Conservation (phyloP, 1,139 yeast genomes). For the Yamadazyma buinensis region DNA sequence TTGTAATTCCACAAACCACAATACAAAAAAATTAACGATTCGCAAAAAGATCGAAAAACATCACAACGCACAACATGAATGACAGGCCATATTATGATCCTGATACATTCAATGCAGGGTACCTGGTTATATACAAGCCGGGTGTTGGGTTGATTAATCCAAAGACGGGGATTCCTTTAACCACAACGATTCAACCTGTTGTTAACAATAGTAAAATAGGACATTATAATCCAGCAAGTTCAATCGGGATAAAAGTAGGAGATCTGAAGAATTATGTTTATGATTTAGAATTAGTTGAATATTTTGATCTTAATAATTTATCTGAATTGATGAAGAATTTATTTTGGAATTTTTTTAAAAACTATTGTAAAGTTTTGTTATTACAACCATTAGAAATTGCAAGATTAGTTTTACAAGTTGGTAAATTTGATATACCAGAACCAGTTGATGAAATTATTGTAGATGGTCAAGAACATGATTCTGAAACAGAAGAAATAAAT, state of each 20-base stretch:
- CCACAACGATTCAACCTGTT: conserved; percentile 14
- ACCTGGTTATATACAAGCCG: conserved; percentile 56
- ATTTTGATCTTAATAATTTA: conserved; percentile 56
- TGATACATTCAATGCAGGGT: conserved; percentile 64
- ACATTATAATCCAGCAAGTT: conserved; percentile 15
- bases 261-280: conserved; percentile 47
- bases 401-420: conserved; percentile 76
- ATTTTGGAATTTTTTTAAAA: conserved; percentile 57
- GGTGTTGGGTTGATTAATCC: conserved; percentile 56
- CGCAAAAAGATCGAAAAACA: no score
- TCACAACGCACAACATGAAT: conserved; percentile 1
- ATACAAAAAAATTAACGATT: no score
- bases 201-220: conserved; percentile 11
- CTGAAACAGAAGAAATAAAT: conserved; percentile 47
- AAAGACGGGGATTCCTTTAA: conserved; percentile 32
- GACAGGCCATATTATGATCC: conserved; percentile 72
- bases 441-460: conserved; percentile 6
- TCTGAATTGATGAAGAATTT: conserved; percentile 52
- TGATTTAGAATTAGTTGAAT: conserved; percentile 67
- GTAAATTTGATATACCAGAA: conserved; percentile 39
- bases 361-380: conserved; percentile 62
- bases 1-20: no score
- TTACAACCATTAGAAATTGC: conserved; percentile 91
- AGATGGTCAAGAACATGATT: conserved; percentile 11
- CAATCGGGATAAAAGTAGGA: conserved; percentile 14